Evolutionary conservation across 1,284 basidiomycete genomes (phyloP).

Genomic region (Trametes versicolor): DNA sequence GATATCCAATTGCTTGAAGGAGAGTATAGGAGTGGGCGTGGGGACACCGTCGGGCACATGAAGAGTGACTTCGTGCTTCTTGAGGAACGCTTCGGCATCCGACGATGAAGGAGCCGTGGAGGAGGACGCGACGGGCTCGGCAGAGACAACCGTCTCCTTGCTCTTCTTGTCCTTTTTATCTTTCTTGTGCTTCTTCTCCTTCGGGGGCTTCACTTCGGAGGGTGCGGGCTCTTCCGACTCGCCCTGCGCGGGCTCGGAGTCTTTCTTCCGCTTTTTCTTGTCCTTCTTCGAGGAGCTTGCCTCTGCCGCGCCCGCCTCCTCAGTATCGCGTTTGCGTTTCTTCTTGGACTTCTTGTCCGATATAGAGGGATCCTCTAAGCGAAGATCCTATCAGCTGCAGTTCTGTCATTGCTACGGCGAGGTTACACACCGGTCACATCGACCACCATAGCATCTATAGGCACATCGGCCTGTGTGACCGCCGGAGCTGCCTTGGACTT

Average conservation of each 20-base stretch:
- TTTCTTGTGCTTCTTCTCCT: constrained; percentile 39
- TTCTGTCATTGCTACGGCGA: background rate
- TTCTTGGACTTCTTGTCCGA: constrained; percentile 39
- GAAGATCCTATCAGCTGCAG: background rate
- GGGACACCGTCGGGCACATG: constrained; percentile 58
- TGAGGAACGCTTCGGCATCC: constrained; percentile 72
- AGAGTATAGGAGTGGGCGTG: constrained; percentile 74
- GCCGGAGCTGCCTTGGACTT: constrained; percentile 20
- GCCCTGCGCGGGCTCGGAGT: constrained; percentile 16
- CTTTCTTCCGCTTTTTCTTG: constrained; percentile 39
- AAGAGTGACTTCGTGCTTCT: constrained; percentile 80
- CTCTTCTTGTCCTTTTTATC: constrained; percentile 36
- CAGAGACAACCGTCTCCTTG: constrained; percentile 13
- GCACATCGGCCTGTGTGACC: constrained; percentile 19
- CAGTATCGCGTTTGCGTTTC: constrained; percentile 42
- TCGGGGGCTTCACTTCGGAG: constrained; percentile 32
- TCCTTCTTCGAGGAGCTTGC: constrained; percentile 33
- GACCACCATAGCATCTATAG: constrained; percentile 30
- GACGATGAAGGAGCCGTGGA: constrained; percentile 43
- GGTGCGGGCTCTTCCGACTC: constrained; percentile 20
- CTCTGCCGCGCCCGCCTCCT: constrained; percentile 16
- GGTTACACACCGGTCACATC: constrained; percentile 28
- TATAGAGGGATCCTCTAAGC: constrained; percentile 30
- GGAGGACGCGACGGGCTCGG: constrained; percentile 19
- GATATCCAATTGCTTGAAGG: constrained; percentile 81